Percentiles rank a stretch among this genome's conserved stretches.
Evolutionary conservation across 768 basidiomycete genomes (phyloP).

Genomic region (Gautieria morchelliformis): DNA sequence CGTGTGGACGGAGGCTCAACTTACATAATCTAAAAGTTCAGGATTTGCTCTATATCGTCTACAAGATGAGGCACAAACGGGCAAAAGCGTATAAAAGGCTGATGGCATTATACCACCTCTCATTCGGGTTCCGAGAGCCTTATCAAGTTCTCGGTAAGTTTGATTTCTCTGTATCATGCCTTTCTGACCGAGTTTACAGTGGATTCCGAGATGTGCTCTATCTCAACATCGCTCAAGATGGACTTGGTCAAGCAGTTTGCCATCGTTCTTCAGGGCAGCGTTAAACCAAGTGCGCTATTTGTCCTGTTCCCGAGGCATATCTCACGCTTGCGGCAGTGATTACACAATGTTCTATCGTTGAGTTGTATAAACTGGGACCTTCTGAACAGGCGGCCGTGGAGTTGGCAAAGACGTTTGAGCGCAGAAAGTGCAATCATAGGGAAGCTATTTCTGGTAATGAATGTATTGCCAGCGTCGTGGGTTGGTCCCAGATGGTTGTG

Average conservation of each 20-base stretch:
- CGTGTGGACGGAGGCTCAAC: too few species aligned
- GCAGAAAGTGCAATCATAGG: constrained; percentile 89
- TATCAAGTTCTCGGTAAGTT: constrained; percentile 81
- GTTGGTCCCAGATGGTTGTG: constrained; percentile 31
- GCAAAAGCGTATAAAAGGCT: constrained; percentile 92
- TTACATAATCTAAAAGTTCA: too few species aligned
- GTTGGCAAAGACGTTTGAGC: constrained; percentile 87
- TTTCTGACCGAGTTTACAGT: constrained; percentile 34
- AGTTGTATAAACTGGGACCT: constrained; percentile 79
- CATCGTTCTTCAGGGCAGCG: constrained; percentile 72
- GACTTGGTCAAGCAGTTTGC: constrained; percentile 70
- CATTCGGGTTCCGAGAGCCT: constrained; percentile 87
- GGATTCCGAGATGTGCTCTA: constrained; percentile 76
- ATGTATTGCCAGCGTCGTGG: constrained; percentile 73
- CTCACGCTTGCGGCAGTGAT: constrained; percentile 62
- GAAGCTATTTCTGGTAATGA: constrained; percentile 80
- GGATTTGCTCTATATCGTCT: background rate
- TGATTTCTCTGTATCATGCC: background rate
- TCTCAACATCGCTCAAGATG: constrained; percentile 55
- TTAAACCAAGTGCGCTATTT: constrained; percentile 77
- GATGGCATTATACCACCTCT: constrained; percentile 80
- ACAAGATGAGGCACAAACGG: constrained; percentile 82
- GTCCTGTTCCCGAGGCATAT: background rate
- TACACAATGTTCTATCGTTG: constrained; percentile 94
- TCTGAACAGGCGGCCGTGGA: constrained; percentile 68